Percentiles rank a stretch among this genome's conserved stretches.
phyloP scores from a whole-genome alignment of 2,329 filamentous ascomycete genomes.

The Rutstroemia sp. region DNA sequence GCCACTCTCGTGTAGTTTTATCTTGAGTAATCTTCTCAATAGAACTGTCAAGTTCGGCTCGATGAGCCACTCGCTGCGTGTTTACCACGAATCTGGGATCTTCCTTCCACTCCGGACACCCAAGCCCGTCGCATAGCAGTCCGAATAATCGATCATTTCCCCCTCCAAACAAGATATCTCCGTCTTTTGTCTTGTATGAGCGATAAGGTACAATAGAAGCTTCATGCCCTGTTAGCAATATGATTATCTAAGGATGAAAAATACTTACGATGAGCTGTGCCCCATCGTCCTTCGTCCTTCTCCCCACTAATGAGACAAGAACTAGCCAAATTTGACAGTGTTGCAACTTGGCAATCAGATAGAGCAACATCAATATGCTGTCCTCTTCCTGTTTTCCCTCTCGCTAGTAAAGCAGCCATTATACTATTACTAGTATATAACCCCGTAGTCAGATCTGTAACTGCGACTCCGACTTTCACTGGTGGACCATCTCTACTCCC shows the following conservation, averaged over 20 bases:
- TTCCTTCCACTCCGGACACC: conserved; percentile 50
- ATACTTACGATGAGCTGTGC: conserved; percentile 81
- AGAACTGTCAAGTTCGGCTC: conserved; percentile 66
- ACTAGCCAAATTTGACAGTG: conserved; percentile 89
- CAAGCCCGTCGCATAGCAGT: conserved; percentile 53
- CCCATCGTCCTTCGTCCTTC: conserved; percentile 85
- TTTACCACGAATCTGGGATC: conserved; percentile 56
- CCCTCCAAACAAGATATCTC: conserved; percentile 63
- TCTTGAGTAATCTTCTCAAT: conserved; percentile 70
- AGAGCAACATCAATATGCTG: conserved; percentile 90
- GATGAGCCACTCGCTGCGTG: conserved; percentile 57
- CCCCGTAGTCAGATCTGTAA: conserved; percentile 92
- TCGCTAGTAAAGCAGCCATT: conserved; percentile 81
- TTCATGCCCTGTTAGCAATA: conserved; percentile 28
- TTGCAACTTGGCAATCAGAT: conserved; percentile 92
- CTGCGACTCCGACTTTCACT: conserved; percentile 94
- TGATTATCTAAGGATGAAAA: too few species aligned
- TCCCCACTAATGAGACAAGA: conserved; percentile 83
- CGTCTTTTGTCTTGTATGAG: conserved; percentile 68
- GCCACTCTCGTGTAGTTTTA: conserved; percentile 82
- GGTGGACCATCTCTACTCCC: conserved; percentile 80
- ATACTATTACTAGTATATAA: conserved; percentile 93
- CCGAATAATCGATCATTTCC: conserved; percentile 66
- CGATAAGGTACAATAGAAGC: conserved; percentile 96
- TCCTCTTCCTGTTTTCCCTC: conserved; percentile 67